phyloP scores from a whole-genome alignment of 2,329 filamentous ascomycete species.

The Arthrobotrys megalospora region DNA sequence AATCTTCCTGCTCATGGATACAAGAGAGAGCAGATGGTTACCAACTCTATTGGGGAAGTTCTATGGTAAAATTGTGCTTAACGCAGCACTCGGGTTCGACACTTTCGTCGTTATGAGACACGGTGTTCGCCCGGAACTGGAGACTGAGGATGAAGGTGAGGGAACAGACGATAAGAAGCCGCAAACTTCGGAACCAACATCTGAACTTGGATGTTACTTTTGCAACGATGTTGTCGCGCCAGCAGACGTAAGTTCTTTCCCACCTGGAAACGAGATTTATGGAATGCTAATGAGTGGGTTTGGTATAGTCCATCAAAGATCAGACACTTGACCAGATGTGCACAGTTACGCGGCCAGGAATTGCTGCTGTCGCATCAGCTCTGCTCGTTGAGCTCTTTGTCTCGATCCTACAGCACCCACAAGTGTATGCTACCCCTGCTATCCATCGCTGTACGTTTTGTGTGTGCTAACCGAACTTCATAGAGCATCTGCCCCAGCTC shows the following conservation, averaged over 20 bases:
- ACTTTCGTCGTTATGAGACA: conserved; percentile 98
- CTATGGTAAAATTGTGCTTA: conserved; percentile 93
- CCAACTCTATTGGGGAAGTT: conserved; percentile 97
- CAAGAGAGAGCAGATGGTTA: conserved; percentile 92
- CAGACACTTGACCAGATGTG: conserved; percentile 98
- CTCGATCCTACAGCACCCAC: conserved; percentile 88
- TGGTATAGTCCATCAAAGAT: conserved; percentile 86
- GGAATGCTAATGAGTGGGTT: conserved; percentile 8
- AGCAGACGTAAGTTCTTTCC: conserved; percentile 79
- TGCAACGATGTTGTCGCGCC: conserved; percentile 98
- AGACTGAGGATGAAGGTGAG: conserved; percentile 66
- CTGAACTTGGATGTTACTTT: conserved; percentile 92
- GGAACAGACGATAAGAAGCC: conserved; percentile 65
- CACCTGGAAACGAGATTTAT: conserved; percentile 32
- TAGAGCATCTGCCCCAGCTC: conserved; percentile 64
- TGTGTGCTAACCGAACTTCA: conserved; percentile 13
- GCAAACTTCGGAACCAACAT: conserved; percentile 69
- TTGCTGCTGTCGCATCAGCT: conserved; percentile 92
- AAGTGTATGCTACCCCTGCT: conserved; percentile 67
- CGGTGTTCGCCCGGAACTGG: conserved; percentile 76
- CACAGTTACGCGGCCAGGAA: conserved; percentile 93
- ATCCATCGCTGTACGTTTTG: neutral
- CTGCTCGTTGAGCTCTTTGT: conserved; percentile 91
- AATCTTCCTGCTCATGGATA: conserved; percentile 97
- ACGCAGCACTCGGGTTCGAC: conserved; percentile 95